A percentile compares a stretch with the other conserved stretches of the same genome.
Conservation (phyloP, 108 stramenopile genomes). For the Skeletonema marinoi region DNA sequence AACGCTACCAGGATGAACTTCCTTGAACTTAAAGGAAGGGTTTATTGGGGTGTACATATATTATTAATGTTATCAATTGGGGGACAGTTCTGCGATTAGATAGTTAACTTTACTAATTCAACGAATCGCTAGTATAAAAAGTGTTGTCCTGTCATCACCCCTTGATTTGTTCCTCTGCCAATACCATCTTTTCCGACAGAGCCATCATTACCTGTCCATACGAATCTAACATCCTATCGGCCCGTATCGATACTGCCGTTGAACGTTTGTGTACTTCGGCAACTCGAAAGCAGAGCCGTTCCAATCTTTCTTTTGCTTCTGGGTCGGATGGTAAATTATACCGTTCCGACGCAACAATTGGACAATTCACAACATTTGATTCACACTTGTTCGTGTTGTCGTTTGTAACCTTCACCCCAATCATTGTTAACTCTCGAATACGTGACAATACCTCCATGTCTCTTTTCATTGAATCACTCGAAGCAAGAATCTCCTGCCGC, state of each 20-base stretch:
- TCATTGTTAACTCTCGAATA: constrained; percentile 56
- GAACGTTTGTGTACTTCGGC: constrained; percentile 40
- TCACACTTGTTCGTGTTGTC: constrained; percentile 14
- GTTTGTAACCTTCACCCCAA: constrained; percentile 25
- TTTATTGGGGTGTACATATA: not conserved
- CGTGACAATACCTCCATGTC: constrained; percentile 58
- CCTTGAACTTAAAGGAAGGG: constrained; percentile 18
- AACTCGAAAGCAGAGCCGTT: constrained; percentile 41
- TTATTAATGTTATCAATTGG: constrained; percentile 8
- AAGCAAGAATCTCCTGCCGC: constrained; percentile 70
- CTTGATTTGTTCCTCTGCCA: constrained; percentile 65
- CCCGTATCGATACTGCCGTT: constrained; percentile 4
- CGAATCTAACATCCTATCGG: constrained; percentile 50
- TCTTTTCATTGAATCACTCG: constrained; percentile 41
- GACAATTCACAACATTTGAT: constrained; percentile 60
- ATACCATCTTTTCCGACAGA: constrained; percentile 69
- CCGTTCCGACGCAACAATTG: constrained; percentile 59
- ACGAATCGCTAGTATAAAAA: not conserved
- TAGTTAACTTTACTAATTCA: not conserved
- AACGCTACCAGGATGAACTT: constrained; percentile 76
- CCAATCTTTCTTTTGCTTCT: constrained; percentile 55
- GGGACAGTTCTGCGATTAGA: not conserved
- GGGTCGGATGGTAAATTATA: constrained; percentile 42
- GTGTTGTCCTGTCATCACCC: not conserved
- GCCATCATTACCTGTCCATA: constrained; percentile 60